Conservation (phyloP, 768 basidiomycete genomes). For the Suillus fuscotomentosus region DNA sequence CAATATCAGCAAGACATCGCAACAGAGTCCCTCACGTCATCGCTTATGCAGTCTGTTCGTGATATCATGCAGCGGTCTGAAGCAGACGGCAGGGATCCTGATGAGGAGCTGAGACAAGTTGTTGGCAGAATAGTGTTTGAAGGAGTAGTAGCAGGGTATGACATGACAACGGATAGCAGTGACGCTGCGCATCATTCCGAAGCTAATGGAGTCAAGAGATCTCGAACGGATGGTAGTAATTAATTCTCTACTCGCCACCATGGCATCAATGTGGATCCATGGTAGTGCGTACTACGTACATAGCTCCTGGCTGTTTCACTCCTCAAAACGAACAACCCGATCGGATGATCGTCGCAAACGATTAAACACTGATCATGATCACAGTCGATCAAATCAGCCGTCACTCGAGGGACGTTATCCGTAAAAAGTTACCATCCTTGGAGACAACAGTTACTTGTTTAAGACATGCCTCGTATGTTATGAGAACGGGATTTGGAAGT, state of each 20-base stretch:
- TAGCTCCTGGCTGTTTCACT: not conserved
- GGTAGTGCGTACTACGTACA: not conserved
- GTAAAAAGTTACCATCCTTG: slow-evolving; percentile 12
- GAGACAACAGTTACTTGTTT: slow-evolving; percentile 6
- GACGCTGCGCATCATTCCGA: slow-evolving; percentile 5
- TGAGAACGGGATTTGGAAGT: slow-evolving; percentile 1
- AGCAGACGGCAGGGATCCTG: slow-evolving; percentile 60
- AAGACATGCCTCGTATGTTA: slow-evolving; percentile 1
- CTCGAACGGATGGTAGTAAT: slow-evolving; percentile 22
- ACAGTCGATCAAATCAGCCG: slow-evolving; percentile 26
- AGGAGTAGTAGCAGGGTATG: slow-evolving; percentile 62
- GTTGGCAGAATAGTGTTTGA: slow-evolving; percentile 66
- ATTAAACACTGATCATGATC: slow-evolving; percentile 34
- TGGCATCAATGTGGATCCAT: not conserved
- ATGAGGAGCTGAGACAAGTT: slow-evolving; percentile 59
- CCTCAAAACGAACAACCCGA: slow-evolving; percentile 6
- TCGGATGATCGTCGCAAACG: slow-evolving; percentile 13
- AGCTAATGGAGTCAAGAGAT: slow-evolving; percentile 18
- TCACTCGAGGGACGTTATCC: slow-evolving; percentile 18
- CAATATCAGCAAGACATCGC: slow-evolving; percentile 67
- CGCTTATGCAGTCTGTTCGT: slow-evolving; percentile 63
- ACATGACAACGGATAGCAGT: slow-evolving; percentile 36
- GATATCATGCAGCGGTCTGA: slow-evolving; percentile 64
- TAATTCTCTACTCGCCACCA: not conserved
- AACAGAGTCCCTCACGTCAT: slow-evolving; percentile 68